Conservation (phyloP, 2,329 filamentous ascomycete species). For the Xylaria sp. region DNA sequence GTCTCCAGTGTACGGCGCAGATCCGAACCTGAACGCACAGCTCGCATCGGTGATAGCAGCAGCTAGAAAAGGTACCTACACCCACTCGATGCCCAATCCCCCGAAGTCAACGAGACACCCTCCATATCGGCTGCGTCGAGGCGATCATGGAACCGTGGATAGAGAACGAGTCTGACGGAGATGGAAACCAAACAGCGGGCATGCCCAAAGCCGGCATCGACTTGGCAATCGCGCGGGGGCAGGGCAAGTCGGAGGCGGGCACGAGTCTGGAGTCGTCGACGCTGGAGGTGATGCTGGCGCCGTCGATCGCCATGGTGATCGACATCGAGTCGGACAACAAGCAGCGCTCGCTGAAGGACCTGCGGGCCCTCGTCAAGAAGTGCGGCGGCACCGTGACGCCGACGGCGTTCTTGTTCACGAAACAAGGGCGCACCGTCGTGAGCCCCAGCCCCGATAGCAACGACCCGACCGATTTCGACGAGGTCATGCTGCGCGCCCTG, state of each 20-base stretch:
- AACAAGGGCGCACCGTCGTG: conserved; percentile 77
- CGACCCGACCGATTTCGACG: conserved; percentile 56
- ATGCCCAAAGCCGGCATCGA: conserved; percentile 88
- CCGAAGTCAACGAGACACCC: background rate
- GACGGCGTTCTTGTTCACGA: conserved; percentile 83
- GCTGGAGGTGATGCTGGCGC: conserved; percentile 80
- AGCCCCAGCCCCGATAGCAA: conserved; percentile 44
- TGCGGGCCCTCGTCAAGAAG: conserved; percentile 74
- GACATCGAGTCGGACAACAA: conserved; percentile 88
- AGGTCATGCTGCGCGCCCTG: conserved; percentile 79
- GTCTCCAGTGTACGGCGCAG: conserved; percentile 71
- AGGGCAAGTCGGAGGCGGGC: conserved; percentile 79
- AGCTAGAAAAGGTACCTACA: conserved; percentile 73
- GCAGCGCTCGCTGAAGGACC: conserved; percentile 72
- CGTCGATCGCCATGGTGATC: conserved; percentile 78
- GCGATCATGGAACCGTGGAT: conserved; percentile 6
- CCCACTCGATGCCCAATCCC: background rate
- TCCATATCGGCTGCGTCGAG: background rate
- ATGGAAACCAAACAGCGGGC: conserved; percentile 56
- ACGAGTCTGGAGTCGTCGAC: conserved; percentile 76
- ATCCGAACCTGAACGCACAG: conserved; percentile 75
- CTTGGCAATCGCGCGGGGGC: conserved; percentile 82
- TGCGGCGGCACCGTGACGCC: conserved; percentile 72
- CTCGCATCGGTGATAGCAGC: conserved; percentile 73
- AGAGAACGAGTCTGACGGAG: conserved; percentile 28